phyloP scores from a whole-genome alignment of 495 filamentous ascomycete genomes.

The Aspergillus cavernicola region DNA sequence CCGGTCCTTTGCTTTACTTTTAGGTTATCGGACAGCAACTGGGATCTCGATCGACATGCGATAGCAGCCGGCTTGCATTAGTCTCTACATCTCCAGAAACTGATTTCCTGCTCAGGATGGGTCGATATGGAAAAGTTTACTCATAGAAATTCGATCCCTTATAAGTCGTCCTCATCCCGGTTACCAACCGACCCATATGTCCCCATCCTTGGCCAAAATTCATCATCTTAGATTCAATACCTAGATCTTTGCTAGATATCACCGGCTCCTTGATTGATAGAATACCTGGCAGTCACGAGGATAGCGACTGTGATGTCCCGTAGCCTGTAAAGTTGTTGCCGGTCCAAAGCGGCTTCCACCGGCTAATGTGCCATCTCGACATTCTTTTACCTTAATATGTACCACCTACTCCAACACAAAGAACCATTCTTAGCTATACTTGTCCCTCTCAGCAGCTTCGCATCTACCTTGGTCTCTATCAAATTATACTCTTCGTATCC shows the following conservation, averaged over 20 bases:
- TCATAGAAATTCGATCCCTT: not conserved
- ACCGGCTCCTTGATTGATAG: not conserved
- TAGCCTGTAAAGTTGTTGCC: conserved; percentile 5
- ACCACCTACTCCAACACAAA: not conserved
- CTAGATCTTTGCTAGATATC: too few relatives aligned
- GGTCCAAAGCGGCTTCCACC: conserved; percentile 21
- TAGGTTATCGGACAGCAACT: conserved; percentile 1
- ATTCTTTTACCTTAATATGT: not conserved
- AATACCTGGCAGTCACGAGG: conserved; percentile 1
- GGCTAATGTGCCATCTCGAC: conserved; percentile 6
- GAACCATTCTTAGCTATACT: conserved; percentile 1
- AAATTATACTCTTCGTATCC: not conserved
- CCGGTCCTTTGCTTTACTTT: conserved; percentile 12
- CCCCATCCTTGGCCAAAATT: not conserved
- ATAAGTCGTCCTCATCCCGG: not conserved
- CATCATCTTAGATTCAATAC: too few relatives aligned
- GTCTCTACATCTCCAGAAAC: too few relatives aligned
- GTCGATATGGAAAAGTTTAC: conserved; percentile 3
- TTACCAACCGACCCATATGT: not conserved
- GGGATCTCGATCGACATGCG: not conserved
- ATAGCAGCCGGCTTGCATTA: not conserved
- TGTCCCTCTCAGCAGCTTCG: not conserved
- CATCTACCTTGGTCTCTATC: not conserved
- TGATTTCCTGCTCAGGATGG: too few relatives aligned
- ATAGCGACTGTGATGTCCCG: not conserved